These are phyloP conservation scores for Aristolochia contorta DNA, from an alignment of 164 flowering plant genomes.

Conservation along the genomic window DNA sequence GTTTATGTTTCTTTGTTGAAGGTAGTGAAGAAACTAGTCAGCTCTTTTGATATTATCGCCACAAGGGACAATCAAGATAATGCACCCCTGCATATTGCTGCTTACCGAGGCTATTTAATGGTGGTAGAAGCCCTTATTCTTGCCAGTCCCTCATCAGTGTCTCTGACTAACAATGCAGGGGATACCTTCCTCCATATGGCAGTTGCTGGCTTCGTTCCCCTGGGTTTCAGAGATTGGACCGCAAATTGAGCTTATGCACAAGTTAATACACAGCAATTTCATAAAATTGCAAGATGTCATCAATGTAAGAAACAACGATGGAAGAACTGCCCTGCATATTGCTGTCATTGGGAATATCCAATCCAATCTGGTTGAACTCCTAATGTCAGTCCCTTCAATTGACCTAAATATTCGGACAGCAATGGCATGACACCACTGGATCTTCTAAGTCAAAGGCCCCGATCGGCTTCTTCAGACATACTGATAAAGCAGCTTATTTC, in stretches of 20 bases:
- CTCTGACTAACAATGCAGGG: constrained; percentile 47
- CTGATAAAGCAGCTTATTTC: constrained; percentile 59
- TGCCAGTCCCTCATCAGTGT: constrained; percentile 34
- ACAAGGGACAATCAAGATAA: constrained; percentile 66
- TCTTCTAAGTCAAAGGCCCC: constrained; percentile 57
- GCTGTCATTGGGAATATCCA: constrained; percentile 67
- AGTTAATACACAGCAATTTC: constrained; percentile 35
- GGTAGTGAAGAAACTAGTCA: constrained; percentile 61
- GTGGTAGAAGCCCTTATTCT: constrained; percentile 45
- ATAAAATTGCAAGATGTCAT: constrained; percentile 42
- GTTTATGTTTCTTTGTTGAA: constrained; percentile 16
- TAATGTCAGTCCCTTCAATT: constrained; percentile 53
- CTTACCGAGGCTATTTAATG: constrained; percentile 60
- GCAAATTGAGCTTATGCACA: constrained; percentile 65
- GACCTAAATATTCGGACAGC: constrained; percentile 50
- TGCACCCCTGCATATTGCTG: constrained; percentile 71
- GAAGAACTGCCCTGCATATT: constrained; percentile 80
- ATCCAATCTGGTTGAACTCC: constrained; percentile 57
- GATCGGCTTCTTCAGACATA: constrained; percentile 61
- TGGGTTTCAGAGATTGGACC: constrained; percentile 68
- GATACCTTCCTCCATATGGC: constrained; percentile 87
- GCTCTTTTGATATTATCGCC: constrained; percentile 41
- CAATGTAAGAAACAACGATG: constrained; percentile 58
- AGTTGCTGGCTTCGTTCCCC: constrained; percentile 68
- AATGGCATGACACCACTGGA: constrained; percentile 74